These are phyloP conservation scores for Zea mays DNA, from an alignment of 176 grass and related monocot genomes.

Conservation along the genomic window DNA sequence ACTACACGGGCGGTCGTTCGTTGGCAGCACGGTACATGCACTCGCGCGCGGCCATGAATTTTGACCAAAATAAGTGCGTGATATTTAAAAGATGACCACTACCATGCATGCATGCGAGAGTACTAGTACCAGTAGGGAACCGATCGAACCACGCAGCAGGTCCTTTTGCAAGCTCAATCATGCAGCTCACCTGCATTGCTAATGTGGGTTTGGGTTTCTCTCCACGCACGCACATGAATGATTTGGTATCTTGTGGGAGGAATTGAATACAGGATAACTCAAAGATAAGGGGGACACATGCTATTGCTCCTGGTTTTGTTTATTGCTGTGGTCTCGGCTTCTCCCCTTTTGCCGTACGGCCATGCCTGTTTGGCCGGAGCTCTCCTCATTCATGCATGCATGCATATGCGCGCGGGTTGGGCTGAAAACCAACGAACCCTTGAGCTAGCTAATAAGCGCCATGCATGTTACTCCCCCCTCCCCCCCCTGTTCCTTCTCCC, in stretches of 20 bases:
- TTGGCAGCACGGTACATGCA: too few species aligned
- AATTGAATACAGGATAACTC: conserved; percentile 58
- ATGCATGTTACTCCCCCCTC: too few species aligned
- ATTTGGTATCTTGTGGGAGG: conserved; percentile 51
- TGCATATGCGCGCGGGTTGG: conserved; percentile 8
- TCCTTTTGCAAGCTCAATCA: conserved; percentile 51
- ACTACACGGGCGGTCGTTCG: too few species aligned
- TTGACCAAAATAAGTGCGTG: conserved; percentile 34
- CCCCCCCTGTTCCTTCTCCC: not conserved
- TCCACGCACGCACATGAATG: conserved; percentile 55
- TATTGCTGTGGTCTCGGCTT: conserved; percentile 33
- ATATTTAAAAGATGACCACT: conserved; percentile 59
- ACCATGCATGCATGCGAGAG: too few species aligned
- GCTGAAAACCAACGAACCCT: conserved; percentile 3
- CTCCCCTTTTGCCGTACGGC: conserved; percentile 22
- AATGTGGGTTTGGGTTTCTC: conserved; percentile 49
- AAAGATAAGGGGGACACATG: conserved; percentile 57
- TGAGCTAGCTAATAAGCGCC: conserved; percentile 7
- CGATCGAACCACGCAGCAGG: conserved; percentile 41
- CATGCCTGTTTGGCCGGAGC: conserved; percentile 42
- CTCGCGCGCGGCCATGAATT: conserved; percentile 29
- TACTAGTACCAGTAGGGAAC: conserved; percentile 26
- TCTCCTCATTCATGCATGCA: too few species aligned
- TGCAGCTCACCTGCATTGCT: conserved; percentile 54
- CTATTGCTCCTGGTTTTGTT: conserved; percentile 44